A percentile compares a stretch with the other conserved stretches of the same genome.
Conservation (phyloP, 306 rosid species). For the Cicer yamashitae region DNA sequence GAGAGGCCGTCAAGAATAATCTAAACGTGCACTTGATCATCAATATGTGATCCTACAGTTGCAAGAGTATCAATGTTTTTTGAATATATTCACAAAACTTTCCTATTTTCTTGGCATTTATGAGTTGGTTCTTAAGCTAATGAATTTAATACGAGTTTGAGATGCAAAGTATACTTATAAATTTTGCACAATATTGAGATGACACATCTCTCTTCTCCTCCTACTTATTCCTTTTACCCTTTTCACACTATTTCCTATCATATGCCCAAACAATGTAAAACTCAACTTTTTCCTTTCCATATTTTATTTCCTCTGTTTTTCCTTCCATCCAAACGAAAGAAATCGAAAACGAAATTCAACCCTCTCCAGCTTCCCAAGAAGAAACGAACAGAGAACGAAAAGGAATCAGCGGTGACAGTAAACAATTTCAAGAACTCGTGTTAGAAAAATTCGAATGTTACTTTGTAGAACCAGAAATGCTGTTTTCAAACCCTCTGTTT, state of each 20-base stretch:
- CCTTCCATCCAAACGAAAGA: neutral
- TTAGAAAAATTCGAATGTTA: slow-evolving; percentile 8
- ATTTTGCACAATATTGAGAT: no score
- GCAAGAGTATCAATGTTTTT: no score
- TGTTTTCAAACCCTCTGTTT: slow-evolving; percentile 27
- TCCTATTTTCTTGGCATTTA: no score
- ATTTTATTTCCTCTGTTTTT: neutral
- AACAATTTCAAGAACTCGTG: neutral
- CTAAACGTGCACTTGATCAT: no score
- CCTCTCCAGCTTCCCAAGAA: neutral
- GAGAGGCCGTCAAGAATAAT: no score
- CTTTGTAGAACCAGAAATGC: slow-evolving; percentile 38
- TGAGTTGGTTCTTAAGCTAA: no score
- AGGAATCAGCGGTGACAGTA: neutral
- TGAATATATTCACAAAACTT: no score
- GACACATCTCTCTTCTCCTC: no score
- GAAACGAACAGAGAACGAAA: neutral
- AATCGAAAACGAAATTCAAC: neutral
- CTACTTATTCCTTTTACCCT: neutral
- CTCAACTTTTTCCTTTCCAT: neutral
- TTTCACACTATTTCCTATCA: neutral
- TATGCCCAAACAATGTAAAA: neutral
- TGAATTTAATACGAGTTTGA: no score
- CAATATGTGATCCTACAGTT: no score
- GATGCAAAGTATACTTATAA: no score